Base-by-base conservation (phyloP, 179 eudicot genomes). In the Drosera spatulata region DNA sequence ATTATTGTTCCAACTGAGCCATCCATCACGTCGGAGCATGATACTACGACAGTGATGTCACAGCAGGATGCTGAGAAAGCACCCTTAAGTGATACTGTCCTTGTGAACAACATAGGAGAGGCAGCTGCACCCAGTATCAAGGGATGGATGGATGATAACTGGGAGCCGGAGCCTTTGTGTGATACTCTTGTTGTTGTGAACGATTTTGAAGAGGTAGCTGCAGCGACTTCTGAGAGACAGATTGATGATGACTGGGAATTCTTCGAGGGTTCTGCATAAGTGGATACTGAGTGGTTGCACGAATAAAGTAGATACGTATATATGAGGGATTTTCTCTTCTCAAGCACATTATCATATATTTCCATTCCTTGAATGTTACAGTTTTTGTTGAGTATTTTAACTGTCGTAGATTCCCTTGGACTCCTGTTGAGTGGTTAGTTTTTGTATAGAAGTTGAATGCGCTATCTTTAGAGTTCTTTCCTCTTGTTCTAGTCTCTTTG, bases 211-310 rank as follows among this genome's bases (percentile, higher is more conserved):
- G 70, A 64, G 44, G 54, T 55, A 45, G 50, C 44, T 38, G 45
- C 41, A 22, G 61, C 69, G 53, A 22, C 64, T 4, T n/a, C 8
- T 33, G 67, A 64, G 45, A 64, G 51, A 53, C 65, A 46, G 53
- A 49, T 44, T 54, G 79, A 71, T 54, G 79, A 75, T 0, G 79
- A 68, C 51, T 75, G 79, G 79, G 79, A 67, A 39, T 58, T 75
- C 47, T 75, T 69, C 37, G 73, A 75, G 0, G 59, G 11, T 56
- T 9, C 9, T 56, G 59, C 37, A 3, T n/a, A n/a, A 13, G 13
- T 2, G 33, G 15, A n/a, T 51, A 3, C 54, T 51, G 7, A 22
- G 7, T 14, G 3, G 13, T 4, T 13, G 13, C 33, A 37, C 37
- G 14, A 51, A 51, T 51, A 51, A 51, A 51, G 14, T 0, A 2